phyloP scores from a whole-genome alignment of 768 basidiomycete genomes.

The Rhodotorula paludigena region DNA sequence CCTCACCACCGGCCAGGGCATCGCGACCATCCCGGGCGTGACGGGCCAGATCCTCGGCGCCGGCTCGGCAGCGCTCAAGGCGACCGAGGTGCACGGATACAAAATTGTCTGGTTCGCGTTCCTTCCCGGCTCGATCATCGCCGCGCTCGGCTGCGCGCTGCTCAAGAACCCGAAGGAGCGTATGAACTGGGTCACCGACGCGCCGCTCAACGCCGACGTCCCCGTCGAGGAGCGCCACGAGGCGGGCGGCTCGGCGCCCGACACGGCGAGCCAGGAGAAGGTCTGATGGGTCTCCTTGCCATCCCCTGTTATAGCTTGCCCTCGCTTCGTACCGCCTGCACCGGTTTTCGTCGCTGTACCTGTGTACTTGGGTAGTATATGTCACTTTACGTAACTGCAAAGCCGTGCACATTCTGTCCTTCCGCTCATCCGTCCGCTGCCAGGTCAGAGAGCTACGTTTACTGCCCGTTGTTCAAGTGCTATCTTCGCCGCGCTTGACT shows the following conservation, averaged over 20 bases:
- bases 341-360: too few relatives aligned
- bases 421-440: too few relatives aligned
- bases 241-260: neutral
- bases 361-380: too few relatives aligned
- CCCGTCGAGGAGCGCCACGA: neutral
- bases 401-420: too few relatives aligned
- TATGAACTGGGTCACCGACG: constrained; percentile 14
- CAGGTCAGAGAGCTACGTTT: too few relatives aligned
- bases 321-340: too few relatives aligned
- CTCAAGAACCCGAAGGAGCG: constrained; percentile 16
- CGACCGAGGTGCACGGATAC: constrained; percentile 8
- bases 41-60: constrained; percentile 8
- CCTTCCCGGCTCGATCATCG: constrained; percentile 16
- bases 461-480: too few relatives aligned
- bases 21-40: constrained; percentile 5
- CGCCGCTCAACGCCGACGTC: neutral
- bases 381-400: too few relatives aligned
- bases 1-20: constrained; percentile 7
- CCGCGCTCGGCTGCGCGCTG: constrained; percentile 8
- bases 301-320: too few relatives aligned
- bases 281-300: neutral
- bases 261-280: neutral
- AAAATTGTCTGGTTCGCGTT: constrained; percentile 20
- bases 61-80: constrained; percentile 15
- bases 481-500: too few relatives aligned